Conservation (phyloP, 192 early-diverging fungal genomes). For the Entomortierella parvispora region DNA sequence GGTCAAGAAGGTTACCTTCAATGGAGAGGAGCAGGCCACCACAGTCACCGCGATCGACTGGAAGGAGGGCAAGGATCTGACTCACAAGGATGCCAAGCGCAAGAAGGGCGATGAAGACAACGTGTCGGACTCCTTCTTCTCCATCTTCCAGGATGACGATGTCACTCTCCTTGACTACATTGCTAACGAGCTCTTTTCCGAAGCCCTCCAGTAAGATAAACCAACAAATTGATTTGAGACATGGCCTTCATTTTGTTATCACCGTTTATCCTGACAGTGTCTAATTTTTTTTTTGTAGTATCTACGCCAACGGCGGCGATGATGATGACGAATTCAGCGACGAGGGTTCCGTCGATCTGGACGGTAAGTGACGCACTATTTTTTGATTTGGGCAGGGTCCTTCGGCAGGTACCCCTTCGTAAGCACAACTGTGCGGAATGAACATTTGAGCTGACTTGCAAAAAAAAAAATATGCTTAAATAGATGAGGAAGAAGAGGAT, state of each 20-base stretch:
- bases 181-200: constrained; percentile 31
- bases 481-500: constrained; percentile 22
- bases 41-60: constrained; percentile 56
- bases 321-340: constrained; percentile 15
- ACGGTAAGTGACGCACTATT: constrained; percentile 22
- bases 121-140: constrained; percentile 40
- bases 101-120: constrained; percentile 55
- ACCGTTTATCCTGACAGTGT: too few species aligned
- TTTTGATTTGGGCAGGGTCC: neutral
- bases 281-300: too few species aligned
- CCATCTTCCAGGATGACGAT: constrained; percentile 35
- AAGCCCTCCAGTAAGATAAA: constrained; percentile 44
- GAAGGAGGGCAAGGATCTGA: constrained; percentile 68
- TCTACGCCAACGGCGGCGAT: constrained; percentile 19
- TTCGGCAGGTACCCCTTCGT: constrained; percentile 3
- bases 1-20: constrained; percentile 61
- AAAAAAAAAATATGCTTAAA: neutral
- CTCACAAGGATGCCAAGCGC: constrained; percentile 45
- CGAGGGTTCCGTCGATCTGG: constrained; percentile 23
- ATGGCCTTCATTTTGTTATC: neutral
- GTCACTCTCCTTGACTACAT: constrained; percentile 20
- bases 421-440: too few species aligned
- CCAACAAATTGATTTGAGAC: too few species aligned
- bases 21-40: constrained; percentile 18
- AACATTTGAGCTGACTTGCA: neutral